phyloP scores from a whole-genome alignment of 1,284 basidiomycete genomes.

The Sporisorium reilianum region DNA sequence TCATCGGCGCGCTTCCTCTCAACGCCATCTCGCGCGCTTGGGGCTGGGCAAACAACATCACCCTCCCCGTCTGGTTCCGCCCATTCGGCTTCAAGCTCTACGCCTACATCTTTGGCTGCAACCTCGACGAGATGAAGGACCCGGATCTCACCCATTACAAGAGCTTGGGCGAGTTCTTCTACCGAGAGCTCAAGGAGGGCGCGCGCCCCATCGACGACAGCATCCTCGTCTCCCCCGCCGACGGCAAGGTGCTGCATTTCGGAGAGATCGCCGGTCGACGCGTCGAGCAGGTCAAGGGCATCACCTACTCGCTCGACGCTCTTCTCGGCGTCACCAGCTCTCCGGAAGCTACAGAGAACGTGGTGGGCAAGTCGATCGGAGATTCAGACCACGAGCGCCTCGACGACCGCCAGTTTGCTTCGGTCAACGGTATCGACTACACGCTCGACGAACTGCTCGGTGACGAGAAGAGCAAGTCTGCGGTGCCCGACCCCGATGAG shows the following conservation, averaged over 20 bases:
- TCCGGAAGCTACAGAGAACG: slow-evolving; percentile 54
- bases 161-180: slow-evolving; percentile 93
- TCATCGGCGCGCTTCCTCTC: slow-evolving; percentile 92
- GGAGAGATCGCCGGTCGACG: slow-evolving; percentile 83
- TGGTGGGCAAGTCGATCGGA: slow-evolving; percentile 9
- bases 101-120: slow-evolving; percentile 88
- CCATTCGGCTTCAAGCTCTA: slow-evolving; percentile 89
- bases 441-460: slow-evolving; percentile 81
- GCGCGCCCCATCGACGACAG: slow-evolving; percentile 82
- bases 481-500: slow-evolving; percentile 32
- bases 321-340: slow-evolving; percentile 73
- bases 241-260: slow-evolving; percentile 91
- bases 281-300: slow-evolving; percentile 96
- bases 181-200: slow-evolving; percentile 85
- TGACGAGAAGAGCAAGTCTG: slow-evolving; percentile 47
- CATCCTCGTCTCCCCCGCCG: slow-evolving; percentile 88
- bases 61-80: slow-evolving; percentile 91
- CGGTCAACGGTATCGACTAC: slow-evolving; percentile 97
- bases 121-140: slow-evolving; percentile 88
- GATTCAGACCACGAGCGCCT: slow-evolving; percentile 71
- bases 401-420: slow-evolving; percentile 89
- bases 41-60: slow-evolving; percentile 89
- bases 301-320: slow-evolving; percentile 94
- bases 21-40: slow-evolving; percentile 93
- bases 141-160: slow-evolving; percentile 82